phyloP scores from a whole-genome alignment of 257 asterid genomes.

The Ligustrum vulgare region DNA sequence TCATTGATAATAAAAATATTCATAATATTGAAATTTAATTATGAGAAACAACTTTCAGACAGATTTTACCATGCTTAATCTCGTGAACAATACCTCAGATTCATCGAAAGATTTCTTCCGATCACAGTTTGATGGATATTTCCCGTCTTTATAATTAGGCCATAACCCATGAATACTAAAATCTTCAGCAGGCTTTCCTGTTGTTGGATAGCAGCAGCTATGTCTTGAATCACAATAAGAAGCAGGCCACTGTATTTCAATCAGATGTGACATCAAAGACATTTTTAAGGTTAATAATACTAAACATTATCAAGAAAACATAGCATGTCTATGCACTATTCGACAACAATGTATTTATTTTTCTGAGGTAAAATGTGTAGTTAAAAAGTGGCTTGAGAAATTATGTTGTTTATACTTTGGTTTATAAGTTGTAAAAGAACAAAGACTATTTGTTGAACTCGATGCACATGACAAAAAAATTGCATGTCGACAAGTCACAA shows the following conservation, averaged over 20 bases:
- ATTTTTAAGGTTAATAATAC: neutral
- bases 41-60: neutral
- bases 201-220: slow-evolving; percentile 71
- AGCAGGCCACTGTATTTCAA: slow-evolving; percentile 62
- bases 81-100: slow-evolving; percentile 45
- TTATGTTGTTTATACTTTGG: no score
- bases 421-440: no score
- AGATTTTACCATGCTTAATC: neutral
- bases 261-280: neutral
- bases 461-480: neutral
- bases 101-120: slow-evolving; percentile 37
- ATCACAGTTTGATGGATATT: slow-evolving; percentile 70
- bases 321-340: neutral
- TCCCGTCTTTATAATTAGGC: slow-evolving; percentile 65
- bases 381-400: no score
- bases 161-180: slow-evolving; percentile 85
- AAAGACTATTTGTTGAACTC: neutral
- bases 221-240: slow-evolving; percentile 62
- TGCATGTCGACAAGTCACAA: neutral
- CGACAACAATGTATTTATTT: no score
- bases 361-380: no score
- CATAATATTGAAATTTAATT: no score
- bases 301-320: neutral
- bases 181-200: slow-evolving; percentile 69
- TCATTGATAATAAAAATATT: no score